Evolutionary conservation across 768 basidiomycete species (phyloP), one percentile per base, ranked within the genome.

Genomic region (Leccinum ochraceum): DNA sequence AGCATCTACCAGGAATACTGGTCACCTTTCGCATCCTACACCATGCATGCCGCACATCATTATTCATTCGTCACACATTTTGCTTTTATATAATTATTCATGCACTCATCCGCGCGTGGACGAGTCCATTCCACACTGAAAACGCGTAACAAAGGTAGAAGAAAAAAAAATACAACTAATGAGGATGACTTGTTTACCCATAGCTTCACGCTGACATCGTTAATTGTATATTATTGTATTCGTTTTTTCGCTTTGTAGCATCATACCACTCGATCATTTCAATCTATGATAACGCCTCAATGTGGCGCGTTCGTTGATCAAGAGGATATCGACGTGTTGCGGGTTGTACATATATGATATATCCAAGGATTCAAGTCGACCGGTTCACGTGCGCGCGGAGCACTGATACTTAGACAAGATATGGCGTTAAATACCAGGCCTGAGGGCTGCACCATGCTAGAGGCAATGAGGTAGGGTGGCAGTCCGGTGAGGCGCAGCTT

Each of bases 221-320:
- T 44, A 44, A 20, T 44, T 44, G 42, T 44, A 44, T 20, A 44
- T 4, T 44, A 44, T 44, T 44, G n/a, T 44, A 4, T 44, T 20
- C 4, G 0, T n/a, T 24, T 3, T 44, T 44, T 44, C 9, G n/a
- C 28, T 51, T 30, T 39, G 55, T 46, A 65, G 57, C 56, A 61
- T 57, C 57, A 59, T 62, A 24, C 22, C 22, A 24, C 46, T 13
- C 22, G 3, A 24, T 48, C 8, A n/a, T 44, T 16, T n/a, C 34
- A 36, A 36, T 36, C 34, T 1, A 32, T 32, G 32, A 32, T 32
- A 32, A 32, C 32, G 32, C 32, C 32, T 32, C 32, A 32, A 32
- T 32, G 32, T 32, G 10, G 32, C 9, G 32, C 10, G 32, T 32
- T 32, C 32, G 32, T 32, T 32, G 32, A 32, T 32, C 32, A 32